phyloP scores from a whole-genome alignment of 345 rosid genomes.

The Moricandia arvensis region DNA sequence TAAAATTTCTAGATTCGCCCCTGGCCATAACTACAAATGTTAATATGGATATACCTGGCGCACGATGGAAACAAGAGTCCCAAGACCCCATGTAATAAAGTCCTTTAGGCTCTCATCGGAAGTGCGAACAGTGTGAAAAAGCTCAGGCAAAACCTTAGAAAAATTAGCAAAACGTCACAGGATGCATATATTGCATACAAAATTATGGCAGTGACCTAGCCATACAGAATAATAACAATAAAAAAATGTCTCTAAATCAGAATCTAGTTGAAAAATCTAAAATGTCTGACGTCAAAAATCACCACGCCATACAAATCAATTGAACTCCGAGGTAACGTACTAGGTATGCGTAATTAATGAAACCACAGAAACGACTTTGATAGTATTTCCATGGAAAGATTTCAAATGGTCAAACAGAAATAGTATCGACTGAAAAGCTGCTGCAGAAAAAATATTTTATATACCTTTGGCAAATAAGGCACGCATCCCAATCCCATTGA shows the following conservation, averaged over 20 bases:
- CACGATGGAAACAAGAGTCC: conserved; percentile 90
- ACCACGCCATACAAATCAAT: not conserved
- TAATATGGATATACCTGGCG: conserved; percentile 77
- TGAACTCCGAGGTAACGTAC: not conserved
- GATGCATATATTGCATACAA: not conserved
- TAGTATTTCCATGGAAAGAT: not conserved
- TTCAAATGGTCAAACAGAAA: conserved; percentile 8
- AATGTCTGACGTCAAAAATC: not conserved
- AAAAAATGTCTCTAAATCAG: not conserved
- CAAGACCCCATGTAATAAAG: conserved; percentile 96
- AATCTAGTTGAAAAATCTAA: not conserved
- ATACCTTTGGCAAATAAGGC: conserved; percentile 84
- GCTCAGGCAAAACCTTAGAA: conserved; percentile 89
- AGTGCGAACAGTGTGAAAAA: conserved; percentile 82
- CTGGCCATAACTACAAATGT: conserved; percentile 10
- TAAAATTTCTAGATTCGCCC: no score
- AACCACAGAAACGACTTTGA: not conserved
- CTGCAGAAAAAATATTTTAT: conserved; percentile 1
- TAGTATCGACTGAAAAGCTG: conserved; percentile 6
- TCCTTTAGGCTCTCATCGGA: conserved; percentile 93
- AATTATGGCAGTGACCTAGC: conserved; percentile 1
- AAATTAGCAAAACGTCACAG: conserved; percentile 18
- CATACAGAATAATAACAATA: not conserved
- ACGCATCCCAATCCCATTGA: conserved; percentile 97
- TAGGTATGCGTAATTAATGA: not conserved